A percentile compares a stretch with the other conserved stretches of the same genome.
Evolutionary conservation across 2,329 filamentous ascomycete species (phyloP).

Genomic region (Exophiala bonariae): DNA sequence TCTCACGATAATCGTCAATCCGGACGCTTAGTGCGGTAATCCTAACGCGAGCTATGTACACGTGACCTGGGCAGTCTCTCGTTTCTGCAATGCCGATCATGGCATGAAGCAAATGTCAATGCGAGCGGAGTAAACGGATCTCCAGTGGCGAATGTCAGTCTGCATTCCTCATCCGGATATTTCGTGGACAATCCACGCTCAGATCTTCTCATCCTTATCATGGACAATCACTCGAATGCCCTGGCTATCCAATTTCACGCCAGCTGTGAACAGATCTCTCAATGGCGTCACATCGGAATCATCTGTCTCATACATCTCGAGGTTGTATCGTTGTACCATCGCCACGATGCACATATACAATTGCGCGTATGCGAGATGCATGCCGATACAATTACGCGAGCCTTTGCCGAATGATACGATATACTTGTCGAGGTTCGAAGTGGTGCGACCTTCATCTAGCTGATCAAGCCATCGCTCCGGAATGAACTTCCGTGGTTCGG

Average conservation of each 20-base stretch:
- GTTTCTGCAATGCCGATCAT: too few species aligned
- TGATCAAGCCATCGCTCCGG: constrained; percentile 34
- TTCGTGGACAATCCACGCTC: too few species aligned
- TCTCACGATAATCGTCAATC: constrained; percentile 13
- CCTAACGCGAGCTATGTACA: too few species aligned
- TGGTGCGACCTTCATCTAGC: constrained; percentile 8
- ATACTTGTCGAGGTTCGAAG: constrained; percentile 30
- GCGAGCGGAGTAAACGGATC: too few species aligned
- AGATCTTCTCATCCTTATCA: constrained; percentile 16
- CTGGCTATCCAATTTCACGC: constrained; percentile 28
- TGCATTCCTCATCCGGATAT: too few species aligned
- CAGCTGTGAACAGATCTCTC: constrained; percentile 24
- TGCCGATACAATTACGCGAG: constrained; percentile 36
- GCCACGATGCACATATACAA: constrained; percentile 31
- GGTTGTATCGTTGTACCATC: constrained; percentile 24
- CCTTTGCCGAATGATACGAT: constrained; percentile 41
- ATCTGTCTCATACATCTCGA: constrained; percentile 26
- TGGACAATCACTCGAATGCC: constrained; percentile 28
- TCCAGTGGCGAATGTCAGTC: too few species aligned
- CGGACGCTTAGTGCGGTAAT: too few species aligned
- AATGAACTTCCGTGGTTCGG: constrained; percentile 29
- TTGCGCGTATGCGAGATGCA: constrained; percentile 32
- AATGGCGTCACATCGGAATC: constrained; percentile 21
- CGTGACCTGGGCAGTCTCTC: too few species aligned
- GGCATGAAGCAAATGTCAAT: too few species aligned